These are phyloP conservation scores for Phytophthora hibernalis DNA, from an alignment of 352 stramenopile species.

Conservation along the genomic window DNA sequence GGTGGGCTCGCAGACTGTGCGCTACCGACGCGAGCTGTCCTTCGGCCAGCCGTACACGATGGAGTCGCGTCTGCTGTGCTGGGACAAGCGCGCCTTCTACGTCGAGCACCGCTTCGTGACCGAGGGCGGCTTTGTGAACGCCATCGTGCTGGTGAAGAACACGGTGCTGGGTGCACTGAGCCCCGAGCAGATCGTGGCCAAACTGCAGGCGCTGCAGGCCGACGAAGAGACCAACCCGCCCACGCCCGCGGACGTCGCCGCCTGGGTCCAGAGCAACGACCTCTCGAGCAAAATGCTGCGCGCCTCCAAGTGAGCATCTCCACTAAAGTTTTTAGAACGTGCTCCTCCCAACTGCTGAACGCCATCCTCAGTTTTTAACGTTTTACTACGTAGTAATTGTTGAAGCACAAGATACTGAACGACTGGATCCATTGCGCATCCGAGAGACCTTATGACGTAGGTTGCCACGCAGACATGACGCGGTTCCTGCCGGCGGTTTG, in stretches of 20 bases:
- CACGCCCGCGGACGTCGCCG: constrained; percentile 59
- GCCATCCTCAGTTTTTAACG: constrained; percentile 27
- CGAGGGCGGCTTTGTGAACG: constrained; percentile 73
- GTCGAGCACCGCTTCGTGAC: constrained; percentile 89
- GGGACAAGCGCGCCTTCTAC: constrained; percentile 87
- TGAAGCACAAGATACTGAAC: constrained; percentile 10
- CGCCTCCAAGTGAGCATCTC: constrained; percentile 4
- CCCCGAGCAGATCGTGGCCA: constrained; percentile 69
- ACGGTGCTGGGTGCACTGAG: constrained; percentile 71
- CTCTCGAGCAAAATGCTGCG: constrained; percentile 78
- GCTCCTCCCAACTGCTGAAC: constrained; percentile 30
- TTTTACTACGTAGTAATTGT: too few species aligned
- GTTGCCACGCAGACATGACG: background rate
- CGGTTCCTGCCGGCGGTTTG: constrained; percentile 5
- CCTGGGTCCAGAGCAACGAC: constrained; percentile 83
- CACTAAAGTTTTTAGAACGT: constrained; percentile 25
- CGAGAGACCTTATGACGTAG: constrained; percentile 23
- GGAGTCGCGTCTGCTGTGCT: constrained; percentile 78
- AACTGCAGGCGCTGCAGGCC: constrained; percentile 44
- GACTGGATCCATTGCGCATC: constrained; percentile 15
- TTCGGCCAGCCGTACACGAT: constrained; percentile 75
- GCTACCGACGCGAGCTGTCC: constrained; percentile 82
- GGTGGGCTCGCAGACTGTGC: constrained; percentile 81
- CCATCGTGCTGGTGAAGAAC: constrained; percentile 91
- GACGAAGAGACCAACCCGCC: constrained; percentile 44